Percentiles rank a stretch among this genome's conserved stretches.
phyloP scores from a whole-genome alignment of 805 yeast species.

The Ogataea paradorogensis region DNA sequence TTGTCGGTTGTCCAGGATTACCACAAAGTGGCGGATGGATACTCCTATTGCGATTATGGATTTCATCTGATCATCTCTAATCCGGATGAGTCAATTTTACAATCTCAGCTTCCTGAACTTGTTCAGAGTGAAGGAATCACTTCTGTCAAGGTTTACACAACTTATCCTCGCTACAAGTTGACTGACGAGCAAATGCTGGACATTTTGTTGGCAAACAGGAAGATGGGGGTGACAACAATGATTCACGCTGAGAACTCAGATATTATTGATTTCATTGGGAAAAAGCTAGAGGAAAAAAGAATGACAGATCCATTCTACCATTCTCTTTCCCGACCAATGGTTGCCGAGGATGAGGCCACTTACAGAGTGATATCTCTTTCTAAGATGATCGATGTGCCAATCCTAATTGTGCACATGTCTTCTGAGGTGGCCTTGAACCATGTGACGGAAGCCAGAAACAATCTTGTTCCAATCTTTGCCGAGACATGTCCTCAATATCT shows the following conservation, averaged over 20 bases:
- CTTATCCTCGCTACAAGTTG: slow-evolving; percentile 42
- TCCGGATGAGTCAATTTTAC: slow-evolving; percentile 18
- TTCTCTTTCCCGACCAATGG: slow-evolving; percentile 42
- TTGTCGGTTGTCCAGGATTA: slow-evolving; percentile 23
- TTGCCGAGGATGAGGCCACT: slow-evolving; percentile 49
- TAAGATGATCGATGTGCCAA: slow-evolving; percentile 43
- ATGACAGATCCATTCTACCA: slow-evolving; percentile 44
- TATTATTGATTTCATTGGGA: slow-evolving; percentile 33
- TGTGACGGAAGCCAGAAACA: slow-evolving; percentile 42
- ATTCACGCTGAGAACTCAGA: slow-evolving; percentile 53
- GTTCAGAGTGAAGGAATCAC: slow-evolving; percentile 37
- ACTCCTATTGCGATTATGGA: slow-evolving; percentile 45
- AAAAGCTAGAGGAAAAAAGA: slow-evolving; percentile 37
- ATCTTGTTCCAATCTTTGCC: slow-evolving; percentile 41
- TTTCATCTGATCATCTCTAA: slow-evolving; percentile 42
- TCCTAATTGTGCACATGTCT: slow-evolving; percentile 48
- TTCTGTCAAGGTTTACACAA: slow-evolving; percentile 43
- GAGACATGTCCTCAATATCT: slow-evolving; percentile 53
- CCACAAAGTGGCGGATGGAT: slow-evolving; percentile 33
- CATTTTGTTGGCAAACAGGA: slow-evolving; percentile 38
- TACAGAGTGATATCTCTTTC: slow-evolving; percentile 45
- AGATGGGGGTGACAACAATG: slow-evolving; percentile 44
- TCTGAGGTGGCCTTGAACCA: slow-evolving; percentile 39
- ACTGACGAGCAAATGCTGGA: slow-evolving; percentile 40
- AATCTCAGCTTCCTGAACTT: slow-evolving; percentile 33